Evolutionary conservation across 768 basidiomycete genomes (phyloP).

Genomic region (Strobilomyces dryophilus): DNA sequence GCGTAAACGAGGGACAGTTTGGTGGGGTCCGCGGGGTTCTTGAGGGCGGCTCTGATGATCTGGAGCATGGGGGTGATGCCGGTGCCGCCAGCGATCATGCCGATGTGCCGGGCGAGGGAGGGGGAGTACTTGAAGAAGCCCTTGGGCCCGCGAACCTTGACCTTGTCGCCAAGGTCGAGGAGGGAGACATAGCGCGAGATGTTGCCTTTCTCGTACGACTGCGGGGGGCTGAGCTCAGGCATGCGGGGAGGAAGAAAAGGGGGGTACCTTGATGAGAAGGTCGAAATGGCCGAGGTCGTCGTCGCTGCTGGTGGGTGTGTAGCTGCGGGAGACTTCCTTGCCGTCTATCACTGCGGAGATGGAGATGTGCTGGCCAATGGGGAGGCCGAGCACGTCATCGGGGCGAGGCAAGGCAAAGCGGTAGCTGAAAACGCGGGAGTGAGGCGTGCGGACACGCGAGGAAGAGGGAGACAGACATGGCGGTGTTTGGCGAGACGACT

Average conservation of each 20-base stretch:
- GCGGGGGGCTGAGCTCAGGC: neutral
- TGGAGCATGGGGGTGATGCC: constrained; percentile 99
- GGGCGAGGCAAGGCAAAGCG: constrained; percentile 79
- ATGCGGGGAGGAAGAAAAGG: neutral
- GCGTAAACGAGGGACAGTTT: constrained; percentile 89
- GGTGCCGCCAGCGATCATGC: constrained; percentile 98
- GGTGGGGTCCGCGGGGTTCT: constrained; percentile 84
- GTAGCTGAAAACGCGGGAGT: constrained; percentile 55
- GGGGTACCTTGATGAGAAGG: constrained; percentile 86
- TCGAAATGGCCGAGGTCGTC: constrained; percentile 94
- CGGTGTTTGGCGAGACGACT: constrained; percentile 90
- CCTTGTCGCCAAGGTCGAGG: constrained; percentile 82
- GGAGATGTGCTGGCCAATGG: constrained; percentile 95
- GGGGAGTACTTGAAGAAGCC: constrained; percentile 87
- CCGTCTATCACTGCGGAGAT: constrained; percentile 88
- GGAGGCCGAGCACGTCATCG: constrained; percentile 83
- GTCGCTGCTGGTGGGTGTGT: constrained; percentile 94
- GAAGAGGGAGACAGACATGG: constrained; percentile 57
- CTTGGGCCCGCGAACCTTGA: constrained; percentile 94
- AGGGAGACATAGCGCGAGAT: constrained; percentile 82
- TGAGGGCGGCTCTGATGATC: constrained; percentile 90
- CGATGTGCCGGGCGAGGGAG: constrained; percentile 68
- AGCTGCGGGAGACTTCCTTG: constrained; percentile 86
- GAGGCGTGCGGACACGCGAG: neutral
- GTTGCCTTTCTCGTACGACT: constrained; percentile 98